Evolutionary conservation across 2,329 filamentous ascomycete species (phyloP), one percentile per base, ranked within the genome.

Genomic region (Phialophora macrospora): DNA sequence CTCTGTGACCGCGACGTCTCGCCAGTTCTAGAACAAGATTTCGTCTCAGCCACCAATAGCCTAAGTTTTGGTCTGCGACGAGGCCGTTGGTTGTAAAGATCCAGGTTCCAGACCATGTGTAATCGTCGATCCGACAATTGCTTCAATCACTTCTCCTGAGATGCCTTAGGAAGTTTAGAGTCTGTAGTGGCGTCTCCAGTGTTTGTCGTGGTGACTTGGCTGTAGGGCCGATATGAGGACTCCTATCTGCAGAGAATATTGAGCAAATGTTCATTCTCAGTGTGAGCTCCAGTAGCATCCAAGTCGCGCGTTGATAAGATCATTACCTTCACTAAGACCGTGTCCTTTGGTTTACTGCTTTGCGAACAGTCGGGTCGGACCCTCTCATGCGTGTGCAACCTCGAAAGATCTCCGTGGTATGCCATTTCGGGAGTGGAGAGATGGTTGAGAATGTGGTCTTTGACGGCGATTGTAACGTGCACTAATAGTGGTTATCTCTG

Each of bases 191-290:
- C 2, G 17, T 85, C 71, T 88, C 84, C 46, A 90, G 74, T 1
- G 89, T 82, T 74, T 88, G 86, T 65, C 88, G 92, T 0, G 85
- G 85, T 20, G 51, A 14, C 12, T 14, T 17, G 11, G 14, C 12
- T 38, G 12, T 38, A 38, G 34, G 34, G 34, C 12, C 4, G 12
- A 38, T 6, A 3, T 6, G 34, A 17, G 34, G 14, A 17, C 34
- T 74, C 1, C 93, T 79, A 72, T 96, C 96, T 52, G 89, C 90
- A 0, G 80, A 78, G 72, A 96, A 96, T 0, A 93, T 96, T 7
- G 92, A 93, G 93, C 0, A 96, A 75, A 0, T 92, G 34, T 5
- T 38, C 34, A 17, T 14, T 17, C 34, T 38, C 34, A 17, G 12
- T 38, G 3, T 17, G 34, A 38, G 34, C 34, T 38, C 34, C 12